Evolutionary conservation across 108 stramenopile species (phyloP).

Genomic region (Epithemia pelagica): DNA sequence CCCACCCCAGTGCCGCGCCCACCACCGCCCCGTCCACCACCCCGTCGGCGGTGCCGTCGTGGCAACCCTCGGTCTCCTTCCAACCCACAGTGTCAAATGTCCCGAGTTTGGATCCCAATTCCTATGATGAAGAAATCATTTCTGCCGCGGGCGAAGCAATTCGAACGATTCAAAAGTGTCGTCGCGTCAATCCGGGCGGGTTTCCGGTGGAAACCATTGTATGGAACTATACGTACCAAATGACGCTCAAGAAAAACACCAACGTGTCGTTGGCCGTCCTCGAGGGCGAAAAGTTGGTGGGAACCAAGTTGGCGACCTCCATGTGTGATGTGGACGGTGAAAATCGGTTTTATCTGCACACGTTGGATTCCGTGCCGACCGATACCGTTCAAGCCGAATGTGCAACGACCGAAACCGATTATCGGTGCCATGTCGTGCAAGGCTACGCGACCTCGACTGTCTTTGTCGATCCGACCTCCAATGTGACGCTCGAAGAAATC

Average conservation of each 20-base stretch:
- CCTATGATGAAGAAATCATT: not conserved
- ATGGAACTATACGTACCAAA: not conserved
- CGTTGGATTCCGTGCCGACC: not conserved
- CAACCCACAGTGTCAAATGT: not conserved
- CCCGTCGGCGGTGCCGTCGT: not conserved
- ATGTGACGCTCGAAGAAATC: too few relatives aligned
- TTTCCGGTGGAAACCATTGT: not conserved
- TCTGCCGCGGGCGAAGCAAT: not conserved
- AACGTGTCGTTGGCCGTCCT: not conserved
- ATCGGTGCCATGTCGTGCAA: not conserved
- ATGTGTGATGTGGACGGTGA: not conserved
- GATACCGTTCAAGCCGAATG: not conserved
- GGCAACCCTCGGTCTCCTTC: not conserved
- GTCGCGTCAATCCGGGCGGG: not conserved
- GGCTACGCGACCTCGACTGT: not conserved
- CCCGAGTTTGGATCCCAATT: not conserved
- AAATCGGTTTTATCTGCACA: not conserved
- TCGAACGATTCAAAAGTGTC: not conserved
- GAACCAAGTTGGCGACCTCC: not conserved
- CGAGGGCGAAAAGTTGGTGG: not conserved
- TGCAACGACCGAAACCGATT: not conserved
- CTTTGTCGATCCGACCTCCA: too few relatives aligned
- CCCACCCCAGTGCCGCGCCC: not conserved
- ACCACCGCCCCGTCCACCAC: not conserved
- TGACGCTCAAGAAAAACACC: not conserved